Conservation (phyloP, 2,329 filamentous ascomycete species). For the Alternaria consortialis region DNA sequence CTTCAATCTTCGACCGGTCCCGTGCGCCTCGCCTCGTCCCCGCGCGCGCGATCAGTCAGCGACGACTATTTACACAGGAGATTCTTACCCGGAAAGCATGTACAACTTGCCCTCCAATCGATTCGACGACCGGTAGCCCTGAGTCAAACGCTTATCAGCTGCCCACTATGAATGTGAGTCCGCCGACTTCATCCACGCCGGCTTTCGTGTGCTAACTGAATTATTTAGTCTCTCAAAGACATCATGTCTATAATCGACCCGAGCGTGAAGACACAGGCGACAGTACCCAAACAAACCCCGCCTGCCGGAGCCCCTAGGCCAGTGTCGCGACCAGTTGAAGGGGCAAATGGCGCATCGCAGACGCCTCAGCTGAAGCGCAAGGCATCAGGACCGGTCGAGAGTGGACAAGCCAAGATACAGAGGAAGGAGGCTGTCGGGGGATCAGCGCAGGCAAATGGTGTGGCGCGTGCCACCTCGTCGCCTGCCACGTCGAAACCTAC, state of each 20-base stretch:
- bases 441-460: conserved; percentile 36
- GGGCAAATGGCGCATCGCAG: conserved; percentile 41
- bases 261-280: conserved; percentile 32
- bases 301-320: conserved; percentile 44
- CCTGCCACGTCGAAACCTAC: conserved; percentile 36
- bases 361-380: conserved; percentile 53
- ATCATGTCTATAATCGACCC: conserved; percentile 52
- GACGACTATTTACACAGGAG: conserved; percentile 22
- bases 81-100: conserved; percentile 43
- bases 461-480: conserved; percentile 35
- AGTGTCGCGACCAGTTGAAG: conserved; percentile 38
- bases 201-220: conserved; percentile 26
- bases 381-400: conserved; percentile 48
- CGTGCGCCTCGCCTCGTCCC: conserved; percentile 23
- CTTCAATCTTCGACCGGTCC: conserved; percentile 24
- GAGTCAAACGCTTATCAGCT: conserved; percentile 45
- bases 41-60: conserved; percentile 22
- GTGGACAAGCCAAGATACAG: conserved; percentile 43
- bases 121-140: conserved; percentile 47
- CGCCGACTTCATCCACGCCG: conserved; percentile 16
- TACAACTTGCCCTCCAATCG: conserved; percentile 42
- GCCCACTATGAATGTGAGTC: conserved; percentile 52
- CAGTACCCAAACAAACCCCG: conserved; percentile 36
- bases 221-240: conserved; percentile 43
- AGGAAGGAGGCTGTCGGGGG: conserved; percentile 42